These are phyloP conservation scores for Pulveroboletus sp. DNA, from an alignment of 1,284 basidiomycete species.

Conservation along the genomic window DNA sequence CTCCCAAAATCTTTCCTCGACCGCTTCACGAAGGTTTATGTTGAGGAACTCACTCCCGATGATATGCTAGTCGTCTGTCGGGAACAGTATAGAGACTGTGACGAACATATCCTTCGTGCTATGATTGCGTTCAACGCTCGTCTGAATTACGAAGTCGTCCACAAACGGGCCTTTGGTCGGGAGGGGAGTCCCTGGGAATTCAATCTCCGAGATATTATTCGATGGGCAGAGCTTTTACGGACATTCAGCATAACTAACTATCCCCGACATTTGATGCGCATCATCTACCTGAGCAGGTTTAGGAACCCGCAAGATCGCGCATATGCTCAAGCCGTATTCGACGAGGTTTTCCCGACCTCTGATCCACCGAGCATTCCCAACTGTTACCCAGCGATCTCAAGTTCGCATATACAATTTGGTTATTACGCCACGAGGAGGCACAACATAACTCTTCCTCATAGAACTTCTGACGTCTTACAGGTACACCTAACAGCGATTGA, in stretches of 20 bases:
- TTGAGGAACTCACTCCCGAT: conserved; percentile 79
- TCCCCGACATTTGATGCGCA: conserved; percentile 45
- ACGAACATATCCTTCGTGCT: conserved; percentile 49
- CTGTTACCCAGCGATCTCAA: conserved; percentile 38
- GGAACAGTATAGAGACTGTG: conserved; percentile 67
- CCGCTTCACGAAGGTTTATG: conserved; percentile 95
- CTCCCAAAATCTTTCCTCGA: conserved; percentile 97
- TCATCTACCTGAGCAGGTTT: conserved; percentile 87
- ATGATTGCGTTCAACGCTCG: conserved; percentile 88
- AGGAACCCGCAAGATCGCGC: conserved; percentile 66
- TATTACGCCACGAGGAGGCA: conserved; percentile 52
- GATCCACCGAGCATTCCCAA: conserved; percentile 15
- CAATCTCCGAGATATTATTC: conserved; percentile 92
- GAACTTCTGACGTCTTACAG: conserved; percentile 54
- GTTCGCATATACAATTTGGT: conserved; percentile 73
- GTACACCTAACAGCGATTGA: conserved; percentile 69
- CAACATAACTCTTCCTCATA: conserved; percentile 38
- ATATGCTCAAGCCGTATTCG: conserved; percentile 61
- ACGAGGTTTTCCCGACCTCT: conserved; percentile 50
- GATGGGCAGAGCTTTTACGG: conserved; percentile 77
- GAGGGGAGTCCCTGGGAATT: conserved; percentile 98
- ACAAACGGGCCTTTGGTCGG: conserved; percentile 69
- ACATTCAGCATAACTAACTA: conserved; percentile 44
- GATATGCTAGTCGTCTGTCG: conserved; percentile 84
- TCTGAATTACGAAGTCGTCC: conserved; percentile 70